A percentile compares a stretch with the other conserved stretches of the same genome.
Conservation (phyloP, 2,329 filamentous ascomycete genomes). For the Talaromyces sp. region DNA sequence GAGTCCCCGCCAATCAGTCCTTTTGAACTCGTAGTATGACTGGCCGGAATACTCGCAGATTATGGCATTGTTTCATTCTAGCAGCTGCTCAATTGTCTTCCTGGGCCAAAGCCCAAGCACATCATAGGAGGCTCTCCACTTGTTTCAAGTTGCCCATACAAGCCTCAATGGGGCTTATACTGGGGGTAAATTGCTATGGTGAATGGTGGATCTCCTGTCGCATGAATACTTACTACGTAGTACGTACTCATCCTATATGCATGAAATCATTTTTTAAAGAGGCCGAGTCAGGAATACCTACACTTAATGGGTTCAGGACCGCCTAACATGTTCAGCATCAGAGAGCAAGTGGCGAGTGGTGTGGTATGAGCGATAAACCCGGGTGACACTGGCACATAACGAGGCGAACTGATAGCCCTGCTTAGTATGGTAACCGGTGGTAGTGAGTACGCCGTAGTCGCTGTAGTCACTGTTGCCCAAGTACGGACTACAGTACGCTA, state of each 20-base stretch:
- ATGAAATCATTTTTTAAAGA: neutral
- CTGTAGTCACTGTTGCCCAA: neutral
- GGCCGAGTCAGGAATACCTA: neutral
- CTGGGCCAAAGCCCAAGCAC: neutral
- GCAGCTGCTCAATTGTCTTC: neutral
- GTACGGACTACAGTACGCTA: neutral
- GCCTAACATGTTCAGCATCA: neutral
- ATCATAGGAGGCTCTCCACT: neutral
- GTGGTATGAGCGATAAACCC: neutral
- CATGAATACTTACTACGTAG: too few species aligned
- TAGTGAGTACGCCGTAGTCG: too few species aligned
- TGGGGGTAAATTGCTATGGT: neutral
- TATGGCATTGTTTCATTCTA: neutral
- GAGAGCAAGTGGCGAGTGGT: neutral
- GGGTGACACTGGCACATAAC: neutral
- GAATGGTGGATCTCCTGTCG: neutral
- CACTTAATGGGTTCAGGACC: too few species aligned
- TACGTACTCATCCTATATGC: neutral
- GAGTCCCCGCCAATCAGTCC: slow-evolving; percentile 7
- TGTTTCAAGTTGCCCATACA: neutral
- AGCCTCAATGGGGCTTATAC: neutral
- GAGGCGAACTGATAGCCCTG: neutral
- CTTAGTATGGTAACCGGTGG: neutral
- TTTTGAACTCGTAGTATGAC: neutral
- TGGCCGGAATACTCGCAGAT: neutral